These are phyloP conservation scores for Deinandra increscens DNA, from an alignment of 129 eudicot genomes.

Conservation along the genomic window DNA sequence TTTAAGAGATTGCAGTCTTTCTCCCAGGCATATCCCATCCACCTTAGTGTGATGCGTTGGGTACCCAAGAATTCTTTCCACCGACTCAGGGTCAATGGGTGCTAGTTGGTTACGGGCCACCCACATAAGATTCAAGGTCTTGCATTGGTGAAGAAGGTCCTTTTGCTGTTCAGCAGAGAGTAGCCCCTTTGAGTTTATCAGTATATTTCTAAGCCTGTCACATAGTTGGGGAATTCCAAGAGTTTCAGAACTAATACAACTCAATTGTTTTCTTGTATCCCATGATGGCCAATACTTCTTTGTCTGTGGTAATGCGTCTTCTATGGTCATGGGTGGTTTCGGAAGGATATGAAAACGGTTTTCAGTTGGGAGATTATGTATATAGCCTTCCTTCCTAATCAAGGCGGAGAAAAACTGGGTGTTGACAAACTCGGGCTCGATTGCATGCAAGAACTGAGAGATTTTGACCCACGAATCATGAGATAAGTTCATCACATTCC, in stretches of 20 bases:
- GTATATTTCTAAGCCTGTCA: constrained; percentile 40
- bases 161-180: constrained; percentile 56
- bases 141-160: constrained; percentile 60
- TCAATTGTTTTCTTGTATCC: constrained; percentile 82
- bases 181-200: constrained; percentile 50
- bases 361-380: constrained; percentile 79
- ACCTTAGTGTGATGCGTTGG: constrained; percentile 61
- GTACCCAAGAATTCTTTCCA: constrained; percentile 81
- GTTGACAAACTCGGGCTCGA: constrained; percentile 76
- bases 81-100: constrained; percentile 61
- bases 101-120: constrained; percentile 55
- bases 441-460: constrained; percentile 66
- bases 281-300: constrained; percentile 87
- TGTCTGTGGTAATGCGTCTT: constrained; percentile 57
- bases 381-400: constrained; percentile 77
- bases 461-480: constrained; percentile 74
- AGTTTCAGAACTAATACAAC: constrained; percentile 52
- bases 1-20: constrained; percentile 56
- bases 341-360: constrained; percentile 59
- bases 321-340: constrained; percentile 68
- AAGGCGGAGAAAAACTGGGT: constrained; percentile 67
- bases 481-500: constrained; percentile 61
- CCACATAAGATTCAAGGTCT: constrained; percentile 65
- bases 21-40: constrained; percentile 46
- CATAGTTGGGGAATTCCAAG: constrained; percentile 48